phyloP scores from a whole-genome alignment of 345 rosid genomes.

The Erodium maritimum region DNA sequence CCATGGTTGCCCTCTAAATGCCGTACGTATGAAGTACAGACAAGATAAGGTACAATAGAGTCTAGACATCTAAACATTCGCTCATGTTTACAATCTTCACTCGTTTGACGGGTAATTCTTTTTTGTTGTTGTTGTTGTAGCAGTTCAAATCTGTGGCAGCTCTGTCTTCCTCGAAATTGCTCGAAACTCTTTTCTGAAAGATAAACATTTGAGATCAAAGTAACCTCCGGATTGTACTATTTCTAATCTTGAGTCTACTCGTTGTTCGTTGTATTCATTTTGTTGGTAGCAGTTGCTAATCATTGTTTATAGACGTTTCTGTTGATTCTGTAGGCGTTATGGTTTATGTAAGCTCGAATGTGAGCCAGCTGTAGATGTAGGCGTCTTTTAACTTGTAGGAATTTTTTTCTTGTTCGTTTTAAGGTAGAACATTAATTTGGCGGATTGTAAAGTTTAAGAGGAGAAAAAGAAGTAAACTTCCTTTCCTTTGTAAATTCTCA shows the following conservation, averaged over 20 bases:
- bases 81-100: neutral
- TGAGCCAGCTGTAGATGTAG: no score
- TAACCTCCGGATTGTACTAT: neutral
- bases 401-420: neutral
- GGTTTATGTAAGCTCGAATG: no score
- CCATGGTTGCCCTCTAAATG: conserved; percentile 50
- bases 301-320: no score
- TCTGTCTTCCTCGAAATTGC: conserved; percentile 45
- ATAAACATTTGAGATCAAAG: neutral
- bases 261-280: no score
- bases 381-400: no score
- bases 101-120: no score
- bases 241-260: no score
- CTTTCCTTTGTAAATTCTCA: neutral
- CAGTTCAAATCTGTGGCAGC: conserved; percentile 78
- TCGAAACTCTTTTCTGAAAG: conserved; percentile 46
- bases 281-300: no score
- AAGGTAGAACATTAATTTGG: neutral
- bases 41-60: conserved; percentile 54
- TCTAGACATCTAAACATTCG: neutral
- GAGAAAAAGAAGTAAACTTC: neutral
- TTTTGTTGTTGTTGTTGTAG: conserved; percentile 7
- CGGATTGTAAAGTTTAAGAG: neutral
- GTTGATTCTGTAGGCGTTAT: no score
- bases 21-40: conserved; percentile 56